Evolutionary conservation across 1,139 yeast genomes (phyloP).

Genomic region (Yamadazyma dushanensis): DNA sequence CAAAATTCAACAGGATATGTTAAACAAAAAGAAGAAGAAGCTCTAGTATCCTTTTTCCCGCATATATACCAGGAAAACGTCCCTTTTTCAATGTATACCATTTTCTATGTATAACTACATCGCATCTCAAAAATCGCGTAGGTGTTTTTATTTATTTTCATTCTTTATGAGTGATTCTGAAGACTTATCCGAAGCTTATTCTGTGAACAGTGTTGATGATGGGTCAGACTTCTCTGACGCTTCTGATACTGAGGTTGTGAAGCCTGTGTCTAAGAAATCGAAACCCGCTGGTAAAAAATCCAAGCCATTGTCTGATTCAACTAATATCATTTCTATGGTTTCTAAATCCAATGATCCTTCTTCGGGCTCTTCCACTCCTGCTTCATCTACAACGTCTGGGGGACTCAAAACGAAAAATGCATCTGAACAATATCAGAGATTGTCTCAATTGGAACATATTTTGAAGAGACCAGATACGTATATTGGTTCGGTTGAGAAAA

Average conservation of each 20-base stretch:
- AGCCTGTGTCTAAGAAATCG: slow-evolving; percentile 13
- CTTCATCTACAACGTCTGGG: not conserved
- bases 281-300: slow-evolving; percentile 16
- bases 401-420: slow-evolving; percentile 21
- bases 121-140: slow-evolving; percentile 6
- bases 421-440: slow-evolving; percentile 87
- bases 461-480: slow-evolving; percentile 97
- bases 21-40: slow-evolving; percentile 15
- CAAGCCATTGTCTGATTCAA: slow-evolving; percentile 26
- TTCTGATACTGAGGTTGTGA: slow-evolving; percentile 2
- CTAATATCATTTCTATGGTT: slow-evolving; percentile 20
- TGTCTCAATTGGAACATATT: slow-evolving; percentile 94
- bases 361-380: slow-evolving; percentile 3
- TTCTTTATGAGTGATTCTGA: slow-evolving; percentile 20
- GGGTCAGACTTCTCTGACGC: slow-evolving; percentile 13
- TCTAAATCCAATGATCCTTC: slow-evolving; percentile 2
- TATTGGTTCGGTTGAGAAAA: slow-evolving; percentile 89
- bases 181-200: slow-evolving; percentile 19
- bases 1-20: slow-evolving; percentile 28
- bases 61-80: not conserved
- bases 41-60: not conserved
- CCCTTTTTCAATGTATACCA: no score
- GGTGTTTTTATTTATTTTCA: slow-evolving; percentile 4
- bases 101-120: no score
- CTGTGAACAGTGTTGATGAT: slow-evolving; percentile 16